Base-by-base conservation (phyloP, 2,329 filamentous ascomycete species). In the Leptographium radiaticola region DNA sequence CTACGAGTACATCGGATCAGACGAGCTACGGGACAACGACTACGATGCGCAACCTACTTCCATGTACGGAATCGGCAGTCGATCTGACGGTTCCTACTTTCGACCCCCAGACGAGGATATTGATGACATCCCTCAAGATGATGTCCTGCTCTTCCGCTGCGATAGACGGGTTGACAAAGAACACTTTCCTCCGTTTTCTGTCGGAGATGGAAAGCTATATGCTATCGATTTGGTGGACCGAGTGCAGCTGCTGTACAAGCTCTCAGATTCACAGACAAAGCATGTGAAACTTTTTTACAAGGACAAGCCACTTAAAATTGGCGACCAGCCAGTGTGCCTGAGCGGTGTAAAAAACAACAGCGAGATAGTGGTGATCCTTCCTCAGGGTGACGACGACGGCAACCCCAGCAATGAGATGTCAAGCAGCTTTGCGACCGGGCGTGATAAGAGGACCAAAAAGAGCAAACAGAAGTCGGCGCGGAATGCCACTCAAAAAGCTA, bases 1-100 rank as follows among this genome's bases (percentile, higher is more conserved):
- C 70, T 91, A 83, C 67, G 84, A 81, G 65, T 90, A 91, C 71
- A 89, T 90, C 64, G 89, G 86, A n/a, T 82, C 83, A 33, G 80
- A 87, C 62, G 86, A 90, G 62, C 67, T 89, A 42, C 74, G 79
- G 56, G 67, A 71, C 39, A 66, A 67, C 31, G 67, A 64, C 56
- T 44, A 49, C 9, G 47, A 49, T 13, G 9, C 47, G 9, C 47
- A 31, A 38, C 36, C 36, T 16, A 2, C 18, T 40, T 40, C 16
- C n/a, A 34, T 40, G 7, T 30, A 39, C 44, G 46, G 30, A 7
- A 49, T 44, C 38, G 49, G 48, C 33, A 56, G 43, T 40, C 55
- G 49, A 25, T 53, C 49, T 36, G 56, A 39, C 46, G 60, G 46
- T 16, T 58, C 57, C 8, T 57, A 59, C 51, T 54, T 58, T 52